Base-by-base conservation (phyloP, 768 basidiomycete genomes). In the Filobasidium wieringae region DNA sequence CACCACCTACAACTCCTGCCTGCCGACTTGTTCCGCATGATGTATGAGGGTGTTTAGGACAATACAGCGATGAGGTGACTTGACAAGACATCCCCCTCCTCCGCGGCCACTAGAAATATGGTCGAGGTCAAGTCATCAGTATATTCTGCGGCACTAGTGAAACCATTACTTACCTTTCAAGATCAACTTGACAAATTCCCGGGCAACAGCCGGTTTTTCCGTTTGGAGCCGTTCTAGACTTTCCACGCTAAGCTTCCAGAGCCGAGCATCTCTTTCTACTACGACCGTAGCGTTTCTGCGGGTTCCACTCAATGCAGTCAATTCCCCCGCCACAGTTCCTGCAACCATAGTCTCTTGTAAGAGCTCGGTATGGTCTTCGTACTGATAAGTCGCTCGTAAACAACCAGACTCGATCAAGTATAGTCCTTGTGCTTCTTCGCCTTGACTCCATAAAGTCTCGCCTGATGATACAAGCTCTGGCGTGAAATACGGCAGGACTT, bases 311-410 rank as follows among this genome's bases (percentile, higher is more conserved):
- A 99, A 76, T 34, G 86, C 87, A 0, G 88, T 84, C 53, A 99
- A 72, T 73, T 96, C 93, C 0, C 93, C 93, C 9, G 92, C 88
- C 2, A 96, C 76, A 0, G 90, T 89, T 2, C 91, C 92, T 3
- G 88, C 82, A 0, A 92, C 88, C 90, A 93, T 93, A 1, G 86
- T 87, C 75, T 93, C 90, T 66, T 87, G 84, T 50, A 89, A 82
- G 5, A 74, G 70, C 26, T 80, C 79, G 6, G 80, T 75, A 63
- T 86, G 81, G 50, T 82, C 82, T 2, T 82, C 82, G 68, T 90
- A 92, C 43, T 77, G 73, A 74, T 96, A 97, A 19, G 79, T 80
- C 0, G 92, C 93, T 9, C 87, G 79, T 31, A 99, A 77, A 31
- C 89, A 81, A 7, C 93, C 93, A 0, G 83, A 80, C 65, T 95